Evolutionary conservation across 2,329 filamentous ascomycete species (phyloP), one percentile per base, ranked within the genome.

Genomic region (Tothia fuscella): DNA sequence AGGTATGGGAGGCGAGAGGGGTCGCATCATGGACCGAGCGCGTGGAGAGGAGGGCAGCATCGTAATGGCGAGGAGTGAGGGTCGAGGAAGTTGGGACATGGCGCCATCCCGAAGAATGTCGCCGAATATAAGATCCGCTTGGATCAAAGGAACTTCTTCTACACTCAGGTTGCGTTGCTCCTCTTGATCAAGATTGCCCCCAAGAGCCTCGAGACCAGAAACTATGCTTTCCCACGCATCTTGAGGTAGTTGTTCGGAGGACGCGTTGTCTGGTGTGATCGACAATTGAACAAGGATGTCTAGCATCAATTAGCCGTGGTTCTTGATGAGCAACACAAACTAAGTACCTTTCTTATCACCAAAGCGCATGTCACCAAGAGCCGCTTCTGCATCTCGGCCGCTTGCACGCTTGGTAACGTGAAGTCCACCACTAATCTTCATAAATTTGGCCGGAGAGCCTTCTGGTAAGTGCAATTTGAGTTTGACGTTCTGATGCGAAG

Each of bases 191-290:
- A 86, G 68, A 0, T 86, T 78, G 2, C 89, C 91, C 17, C 91
- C 87, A 2, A 98, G 74, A 3, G 89, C 91, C 62, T 98, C 91
- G 9, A 98, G 66, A 0, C 89, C 89, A 4, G 91, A 96, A 16
- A 98, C 86, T 46, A 98, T 89, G 38, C 85, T 91, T 62, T 96
- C 91, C 91, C 91, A 98, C 0, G 88, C 80, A 56, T 98, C 91
- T 55, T 94, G 84, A 5, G 88, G 88, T 30, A 93, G 70, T 52
- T 85, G 78, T 48, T 98, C 91, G 46, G 86, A 82, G 0, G 76
- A 73, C 1, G 81, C 71, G 47, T 76, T 91, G 57, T 98, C 91
- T 0, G 91, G 86, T 25, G 85, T 71, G 50, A 98, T 94, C 22
- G 88, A 85, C 5, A 98, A 73, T 60, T 98, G 91, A 3, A 98